Evolutionary conservation across 2,329 filamentous ascomycete species (phyloP).

Genomic region (Gnomoniopsis smithogilvyi): DNA sequence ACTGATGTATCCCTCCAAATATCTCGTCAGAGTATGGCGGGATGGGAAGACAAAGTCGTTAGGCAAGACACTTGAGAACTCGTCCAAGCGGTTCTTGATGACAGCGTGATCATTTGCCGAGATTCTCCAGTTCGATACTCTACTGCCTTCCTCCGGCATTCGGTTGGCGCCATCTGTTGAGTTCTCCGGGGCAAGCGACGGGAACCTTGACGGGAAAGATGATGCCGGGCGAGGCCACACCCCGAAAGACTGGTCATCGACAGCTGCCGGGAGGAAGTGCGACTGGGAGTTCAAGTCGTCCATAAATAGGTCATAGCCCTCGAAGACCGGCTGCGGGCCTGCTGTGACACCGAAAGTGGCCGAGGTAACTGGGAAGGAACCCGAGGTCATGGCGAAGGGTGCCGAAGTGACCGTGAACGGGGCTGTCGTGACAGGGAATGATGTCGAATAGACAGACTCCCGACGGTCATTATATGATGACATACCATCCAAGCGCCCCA

Average conservation of each 20-base stretch:
- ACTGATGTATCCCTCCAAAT: slow-evolving; percentile 67
- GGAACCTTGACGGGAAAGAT: slow-evolving; percentile 52
- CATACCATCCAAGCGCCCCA: slow-evolving; percentile 44
- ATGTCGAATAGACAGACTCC: slow-evolving; percentile 39
- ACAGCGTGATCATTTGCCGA: slow-evolving; percentile 51
- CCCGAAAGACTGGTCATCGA: slow-evolving; percentile 44
- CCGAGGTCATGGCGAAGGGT: slow-evolving; percentile 28
- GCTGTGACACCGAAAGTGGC: slow-evolving; percentile 24
- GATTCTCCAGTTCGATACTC: slow-evolving; percentile 41
- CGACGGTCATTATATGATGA: slow-evolving; percentile 45
- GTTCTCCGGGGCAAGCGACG: slow-evolving; percentile 51
- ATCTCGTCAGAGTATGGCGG: slow-evolving; percentile 64
- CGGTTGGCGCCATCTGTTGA: slow-evolving; percentile 32
- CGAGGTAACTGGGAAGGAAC: slow-evolving; percentile 37
- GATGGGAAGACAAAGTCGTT: slow-evolving; percentile 66
- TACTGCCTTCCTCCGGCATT: slow-evolving; percentile 39
- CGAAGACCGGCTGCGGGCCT: slow-evolving; percentile 36
- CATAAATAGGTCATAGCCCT: slow-evolving; percentile 58
- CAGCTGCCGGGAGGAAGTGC: slow-evolving; percentile 48
- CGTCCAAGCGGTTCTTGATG: slow-evolving; percentile 57
- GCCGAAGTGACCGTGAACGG: slow-evolving; percentile 22
- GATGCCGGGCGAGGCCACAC: slow-evolving; percentile 49
- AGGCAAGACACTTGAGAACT: slow-evolving; percentile 59
- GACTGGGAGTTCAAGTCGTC: slow-evolving; percentile 54
- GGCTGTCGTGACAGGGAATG: slow-evolving; percentile 35